These are phyloP conservation scores for Mortierella sp. DNA, from an alignment of 371 early-diverging fungal genomes.

Conservation along the genomic window DNA sequence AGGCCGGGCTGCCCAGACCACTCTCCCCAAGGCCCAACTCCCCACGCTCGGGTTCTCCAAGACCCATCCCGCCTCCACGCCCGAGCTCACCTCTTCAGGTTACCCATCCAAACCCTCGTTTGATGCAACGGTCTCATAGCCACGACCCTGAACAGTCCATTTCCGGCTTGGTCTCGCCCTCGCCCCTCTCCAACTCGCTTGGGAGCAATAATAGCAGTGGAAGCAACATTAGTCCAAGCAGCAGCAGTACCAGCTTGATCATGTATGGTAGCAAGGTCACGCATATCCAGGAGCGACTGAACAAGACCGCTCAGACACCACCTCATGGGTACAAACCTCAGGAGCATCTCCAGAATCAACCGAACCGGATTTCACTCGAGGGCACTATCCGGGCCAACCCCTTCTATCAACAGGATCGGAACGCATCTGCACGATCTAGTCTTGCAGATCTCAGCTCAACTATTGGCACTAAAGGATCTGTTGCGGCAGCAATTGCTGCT, in stretches of 20 bases:
- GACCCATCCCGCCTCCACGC: conserved; percentile 13
- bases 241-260: conserved; percentile 38
- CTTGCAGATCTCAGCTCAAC: conserved; percentile 24
- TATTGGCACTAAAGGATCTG: not conserved
- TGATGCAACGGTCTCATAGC: not conserved
- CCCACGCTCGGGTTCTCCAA: conserved; percentile 28
- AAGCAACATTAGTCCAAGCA: conserved; percentile 17
- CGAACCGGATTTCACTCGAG: conserved; percentile 41
- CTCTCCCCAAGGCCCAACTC: conserved; percentile 34
- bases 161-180: conserved; percentile 9
- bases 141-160: too few species aligned
- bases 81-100: conserved; percentile 22
- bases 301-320: conserved; percentile 26
- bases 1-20: conserved; percentile 40
- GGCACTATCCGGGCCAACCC: conserved; percentile 52
- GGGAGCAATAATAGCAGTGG: not conserved
- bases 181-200: conserved; percentile 26
- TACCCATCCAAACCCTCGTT: not conserved
- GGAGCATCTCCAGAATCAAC: conserved; percentile 39
- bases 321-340: conserved; percentile 39
- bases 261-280: conserved; percentile 30
- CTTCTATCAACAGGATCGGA: conserved; percentile 47
- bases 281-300: conserved; percentile 28
- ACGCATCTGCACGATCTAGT: conserved; percentile 40
- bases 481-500: too few species aligned